These are phyloP conservation scores for Moesziomyces antarcticus DNA, from an alignment of 1,284 basidiomycete species.

Conservation along the genomic window DNA sequence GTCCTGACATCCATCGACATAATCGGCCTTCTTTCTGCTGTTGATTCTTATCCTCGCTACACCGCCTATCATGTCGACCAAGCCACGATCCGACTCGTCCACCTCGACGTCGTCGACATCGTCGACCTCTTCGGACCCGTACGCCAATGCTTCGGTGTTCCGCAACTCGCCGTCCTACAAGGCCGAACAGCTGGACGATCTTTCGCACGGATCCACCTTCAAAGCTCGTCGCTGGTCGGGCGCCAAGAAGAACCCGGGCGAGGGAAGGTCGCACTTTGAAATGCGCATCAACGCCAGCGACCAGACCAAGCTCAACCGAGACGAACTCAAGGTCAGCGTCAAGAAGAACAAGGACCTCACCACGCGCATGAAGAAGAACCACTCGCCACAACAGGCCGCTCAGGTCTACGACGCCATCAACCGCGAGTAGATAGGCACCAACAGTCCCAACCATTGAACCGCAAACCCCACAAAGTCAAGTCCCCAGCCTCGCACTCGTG, in stretches of 20 bases:
- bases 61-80: constrained; percentile 26
- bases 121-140: constrained; percentile 30
- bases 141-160: constrained; percentile 41
- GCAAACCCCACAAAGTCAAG: background rate
- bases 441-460: no score
- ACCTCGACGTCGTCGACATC: constrained; percentile 26
- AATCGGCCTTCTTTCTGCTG: background rate
- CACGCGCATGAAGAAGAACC: constrained; percentile 42
- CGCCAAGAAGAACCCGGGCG: constrained; percentile 35
- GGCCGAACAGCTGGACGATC: constrained; percentile 38
- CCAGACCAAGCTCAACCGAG: constrained; percentile 10
- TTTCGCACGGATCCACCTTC: constrained; percentile 35
- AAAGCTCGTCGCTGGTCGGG: constrained; percentile 43
- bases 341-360: constrained; percentile 48
- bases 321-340: constrained; percentile 25
- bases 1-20: background rate
- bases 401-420: constrained; percentile 26
- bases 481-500: background rate
- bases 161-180: constrained; percentile 35
- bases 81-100: constrained; percentile 26
- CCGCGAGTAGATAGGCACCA: constrained; percentile 4
- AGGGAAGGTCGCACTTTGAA: constrained; percentile 37
- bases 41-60: background rate
- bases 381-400: constrained; percentile 29
- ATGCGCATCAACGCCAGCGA: constrained; percentile 8